Evolutionary conservation across 2,329 filamentous ascomycete species (phyloP).

Genomic region (Fusarium sterilihyphosum): DNA sequence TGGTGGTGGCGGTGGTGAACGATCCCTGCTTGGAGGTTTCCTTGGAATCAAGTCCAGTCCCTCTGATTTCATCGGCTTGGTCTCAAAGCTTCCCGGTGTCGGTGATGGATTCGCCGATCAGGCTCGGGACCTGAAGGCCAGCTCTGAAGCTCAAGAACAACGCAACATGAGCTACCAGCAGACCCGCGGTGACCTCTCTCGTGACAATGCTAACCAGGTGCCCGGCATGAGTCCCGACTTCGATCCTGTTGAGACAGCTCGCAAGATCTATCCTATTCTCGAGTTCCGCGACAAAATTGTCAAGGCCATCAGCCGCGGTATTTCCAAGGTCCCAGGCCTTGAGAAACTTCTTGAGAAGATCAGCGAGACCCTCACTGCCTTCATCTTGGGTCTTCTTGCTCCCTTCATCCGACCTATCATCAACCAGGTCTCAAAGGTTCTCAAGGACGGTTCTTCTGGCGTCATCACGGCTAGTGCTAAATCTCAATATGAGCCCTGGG

Average conservation of each 20-base stretch:
- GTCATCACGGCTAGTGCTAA: conserved; percentile 75
- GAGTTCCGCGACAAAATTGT: conserved; percentile 95
- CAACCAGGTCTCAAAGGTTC: conserved; percentile 80
- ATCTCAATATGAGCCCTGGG: conserved; percentile 84
- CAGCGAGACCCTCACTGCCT: conserved; percentile 89
- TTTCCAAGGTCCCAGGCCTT: conserved; percentile 91
- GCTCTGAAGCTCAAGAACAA: conserved; percentile 71
- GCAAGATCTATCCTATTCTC: conserved; percentile 93
- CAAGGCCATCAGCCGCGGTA: conserved; percentile 82
- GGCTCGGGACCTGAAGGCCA: conserved; percentile 69
- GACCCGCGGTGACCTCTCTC: conserved; percentile 48
- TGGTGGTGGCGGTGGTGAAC: conserved; percentile 44
- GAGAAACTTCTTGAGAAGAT: conserved; percentile 93
- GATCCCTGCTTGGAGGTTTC: conserved; percentile 53
- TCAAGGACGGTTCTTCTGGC: conserved; percentile 86
- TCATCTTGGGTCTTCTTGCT: conserved; percentile 88
- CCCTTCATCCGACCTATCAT: conserved; percentile 95
- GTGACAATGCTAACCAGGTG: conserved; percentile 66
- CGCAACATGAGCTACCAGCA: conserved; percentile 56
- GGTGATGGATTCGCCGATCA: conserved; percentile 73
- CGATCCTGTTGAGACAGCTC: conserved; percentile 79
- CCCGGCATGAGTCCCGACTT: conserved; percentile 80
- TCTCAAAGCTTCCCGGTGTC: conserved; percentile 78
- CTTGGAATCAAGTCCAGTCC: conserved; percentile 52
- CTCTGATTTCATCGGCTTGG: conserved; percentile 74